Evolutionary conservation across 2,329 filamentous ascomycete species (phyloP).

Genomic region (Aureobasidium sp.): DNA sequence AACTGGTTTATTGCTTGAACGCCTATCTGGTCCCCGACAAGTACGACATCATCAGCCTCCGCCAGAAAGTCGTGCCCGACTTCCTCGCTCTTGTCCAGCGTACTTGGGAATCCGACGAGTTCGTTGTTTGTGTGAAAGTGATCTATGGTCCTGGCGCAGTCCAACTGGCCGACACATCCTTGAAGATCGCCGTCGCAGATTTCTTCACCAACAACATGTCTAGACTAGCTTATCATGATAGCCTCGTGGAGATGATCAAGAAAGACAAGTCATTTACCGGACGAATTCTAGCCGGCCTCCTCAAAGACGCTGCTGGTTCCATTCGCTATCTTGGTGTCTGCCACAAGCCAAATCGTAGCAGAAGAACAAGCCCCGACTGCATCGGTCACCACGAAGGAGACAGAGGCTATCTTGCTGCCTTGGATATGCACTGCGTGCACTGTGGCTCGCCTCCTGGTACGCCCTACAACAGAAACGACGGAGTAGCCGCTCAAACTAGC

Average conservation of each 20-base stretch:
- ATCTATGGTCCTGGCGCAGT: neutral
- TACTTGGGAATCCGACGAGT: neutral
- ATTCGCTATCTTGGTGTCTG: too few species aligned
- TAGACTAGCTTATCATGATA: neutral
- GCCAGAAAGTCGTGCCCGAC: neutral
- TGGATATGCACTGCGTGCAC: too few species aligned
- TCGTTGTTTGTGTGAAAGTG: neutral
- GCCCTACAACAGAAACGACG: too few species aligned
- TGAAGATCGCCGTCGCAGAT: neutral
- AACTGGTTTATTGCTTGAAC: neutral
- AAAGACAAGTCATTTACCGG: neutral
- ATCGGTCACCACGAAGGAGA: too few species aligned
- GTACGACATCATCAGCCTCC: slow-evolving; percentile 14
- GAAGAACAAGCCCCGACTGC: too few species aligned
- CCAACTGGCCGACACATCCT: neutral
- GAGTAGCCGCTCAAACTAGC: too few species aligned
- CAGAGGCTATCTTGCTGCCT: too few species aligned
- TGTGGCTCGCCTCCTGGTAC: too few species aligned
- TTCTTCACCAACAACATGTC: neutral
- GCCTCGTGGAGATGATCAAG: neutral
- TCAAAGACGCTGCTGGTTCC: too few species aligned
- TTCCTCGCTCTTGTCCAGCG: neutral
- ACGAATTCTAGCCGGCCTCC: too few species aligned
- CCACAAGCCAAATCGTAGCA: too few species aligned
- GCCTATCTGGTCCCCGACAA: slow-evolving; percentile 17